Percentiles rank a stretch among this genome's conserved stretches.
phyloP scores from a whole-genome alignment of 2,329 filamentous ascomycete species.

The Periglandula ipomoeae region DNA sequence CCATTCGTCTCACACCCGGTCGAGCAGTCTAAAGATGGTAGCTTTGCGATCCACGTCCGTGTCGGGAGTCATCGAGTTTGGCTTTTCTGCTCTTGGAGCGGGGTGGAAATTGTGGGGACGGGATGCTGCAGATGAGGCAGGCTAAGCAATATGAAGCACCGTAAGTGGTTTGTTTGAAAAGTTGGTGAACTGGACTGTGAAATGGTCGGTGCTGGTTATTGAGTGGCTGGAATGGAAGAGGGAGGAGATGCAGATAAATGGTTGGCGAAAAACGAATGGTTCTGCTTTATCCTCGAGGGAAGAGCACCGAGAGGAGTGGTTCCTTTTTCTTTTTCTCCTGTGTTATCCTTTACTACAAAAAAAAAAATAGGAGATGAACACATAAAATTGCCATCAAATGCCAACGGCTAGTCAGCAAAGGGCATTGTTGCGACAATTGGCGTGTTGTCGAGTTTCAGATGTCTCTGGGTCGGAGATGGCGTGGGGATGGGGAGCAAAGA shows the following conservation, averaged over 20 bases:
- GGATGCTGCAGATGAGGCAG: background rate
- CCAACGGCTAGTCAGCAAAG: background rate
- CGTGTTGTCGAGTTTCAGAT: slow-evolving; percentile 11
- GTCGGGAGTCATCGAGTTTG: background rate
- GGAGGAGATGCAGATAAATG: too few relatives aligned
- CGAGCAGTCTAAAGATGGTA: background rate
- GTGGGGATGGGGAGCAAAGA: background rate
- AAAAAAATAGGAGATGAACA: too few relatives aligned
- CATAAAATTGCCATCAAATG: slow-evolving; percentile 10
- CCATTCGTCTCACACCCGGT: background rate
- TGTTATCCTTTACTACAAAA: too few relatives aligned
- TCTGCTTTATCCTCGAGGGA: too few relatives aligned
- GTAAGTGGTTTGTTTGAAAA: too few relatives aligned
- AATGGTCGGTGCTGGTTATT: background rate
- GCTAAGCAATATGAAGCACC: background rate
- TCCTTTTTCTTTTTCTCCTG: too few relatives aligned
- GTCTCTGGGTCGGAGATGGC: background rate
- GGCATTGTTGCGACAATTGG: slow-evolving; percentile 11
- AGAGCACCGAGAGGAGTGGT: too few relatives aligned
- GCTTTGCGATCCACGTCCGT: background rate
- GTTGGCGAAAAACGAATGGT: too few relatives aligned
- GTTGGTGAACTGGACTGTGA: background rate
- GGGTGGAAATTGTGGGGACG: background rate
- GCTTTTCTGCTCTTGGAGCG: too few relatives aligned
- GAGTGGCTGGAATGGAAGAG: background rate